Conservation (phyloP, 2,329 filamentous ascomycete species). For the Sporothrix pallida region DNA sequence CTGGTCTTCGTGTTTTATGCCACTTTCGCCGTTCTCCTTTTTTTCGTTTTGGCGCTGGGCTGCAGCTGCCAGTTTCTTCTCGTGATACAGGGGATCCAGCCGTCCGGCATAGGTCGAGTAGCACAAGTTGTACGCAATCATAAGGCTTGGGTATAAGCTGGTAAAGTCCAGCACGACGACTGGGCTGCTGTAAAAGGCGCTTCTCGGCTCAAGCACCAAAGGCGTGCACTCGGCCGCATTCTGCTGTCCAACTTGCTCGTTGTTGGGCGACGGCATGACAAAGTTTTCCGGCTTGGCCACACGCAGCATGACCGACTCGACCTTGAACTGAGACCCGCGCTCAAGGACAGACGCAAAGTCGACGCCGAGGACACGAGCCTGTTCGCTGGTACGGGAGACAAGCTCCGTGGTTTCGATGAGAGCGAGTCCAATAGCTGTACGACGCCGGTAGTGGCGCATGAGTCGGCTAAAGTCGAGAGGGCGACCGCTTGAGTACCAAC, state of each 20-base stretch:
- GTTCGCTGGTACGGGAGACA: constrained; percentile 87
- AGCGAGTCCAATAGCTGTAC: constrained; percentile 83
- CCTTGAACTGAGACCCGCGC: constrained; percentile 95
- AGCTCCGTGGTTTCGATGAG: constrained; percentile 91
- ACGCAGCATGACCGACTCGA: constrained; percentile 97
- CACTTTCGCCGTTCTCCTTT: too few species aligned
- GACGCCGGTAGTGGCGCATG: constrained; percentile 75
- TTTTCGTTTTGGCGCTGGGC: neutral
- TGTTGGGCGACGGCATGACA: constrained; percentile 84
- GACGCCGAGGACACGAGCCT: constrained; percentile 88
- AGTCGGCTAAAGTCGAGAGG: constrained; percentile 74
- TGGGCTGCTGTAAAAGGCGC: constrained; percentile 89
- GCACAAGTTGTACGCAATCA: constrained; percentile 99
- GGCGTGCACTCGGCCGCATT: constrained; percentile 94
- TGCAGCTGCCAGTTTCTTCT: constrained; percentile 10
- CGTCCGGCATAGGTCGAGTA: constrained; percentile 95
- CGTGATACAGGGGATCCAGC: constrained; percentile 51
- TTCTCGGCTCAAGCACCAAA: constrained; percentile 96
- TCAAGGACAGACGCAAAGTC: constrained; percentile 98
- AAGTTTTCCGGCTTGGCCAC: constrained; percentile 98
- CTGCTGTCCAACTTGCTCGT: constrained; percentile 89
- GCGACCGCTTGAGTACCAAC: constrained; percentile 76
- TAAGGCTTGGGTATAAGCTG: constrained; percentile 92
- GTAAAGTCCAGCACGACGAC: constrained; percentile 94
- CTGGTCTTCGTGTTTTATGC: neutral